Conservation (phyloP, 306 rosid genomes). For the Dalbergia cochinchinensis region DNA sequence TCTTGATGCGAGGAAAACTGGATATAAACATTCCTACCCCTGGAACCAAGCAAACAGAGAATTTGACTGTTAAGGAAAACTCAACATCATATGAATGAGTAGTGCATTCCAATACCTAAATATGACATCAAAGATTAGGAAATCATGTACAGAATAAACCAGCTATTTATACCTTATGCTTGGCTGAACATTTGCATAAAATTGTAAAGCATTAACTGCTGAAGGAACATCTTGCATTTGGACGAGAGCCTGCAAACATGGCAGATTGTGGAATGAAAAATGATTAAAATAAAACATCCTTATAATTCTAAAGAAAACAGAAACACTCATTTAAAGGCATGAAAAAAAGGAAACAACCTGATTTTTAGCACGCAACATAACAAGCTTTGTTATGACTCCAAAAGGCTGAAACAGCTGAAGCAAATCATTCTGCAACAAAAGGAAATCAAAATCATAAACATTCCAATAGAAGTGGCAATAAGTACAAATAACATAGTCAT, state of each 20-base stretch:
- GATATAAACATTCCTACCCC: slow-evolving; percentile 95
- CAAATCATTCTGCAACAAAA: slow-evolving; percentile 73
- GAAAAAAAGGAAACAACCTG: slow-evolving; percentile 71
- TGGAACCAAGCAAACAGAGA: slow-evolving; percentile 42
- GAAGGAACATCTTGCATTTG: slow-evolving; percentile 93
- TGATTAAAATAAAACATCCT: slow-evolving; percentile 18
- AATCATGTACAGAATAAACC: slow-evolving; percentile 13
- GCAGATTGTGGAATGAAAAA: slow-evolving; percentile 28
- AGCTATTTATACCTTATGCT: slow-evolving; percentile 68
- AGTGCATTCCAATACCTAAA: slow-evolving; percentile 2
- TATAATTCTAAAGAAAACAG: slow-evolving; percentile 23
- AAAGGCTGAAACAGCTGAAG: slow-evolving; percentile 92
- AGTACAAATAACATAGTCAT: background rate
- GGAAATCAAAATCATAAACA: slow-evolving; percentile 23
- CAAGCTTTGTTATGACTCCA: slow-evolving; percentile 94
- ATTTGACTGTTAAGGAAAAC: background rate
- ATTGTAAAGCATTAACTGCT: slow-evolving; percentile 84
- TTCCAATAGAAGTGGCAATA: slow-evolving; percentile 16
- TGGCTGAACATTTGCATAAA: slow-evolving; percentile 81
- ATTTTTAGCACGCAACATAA: slow-evolving; percentile 95
- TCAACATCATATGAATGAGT: slow-evolving; percentile 28
- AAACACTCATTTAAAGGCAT: background rate
- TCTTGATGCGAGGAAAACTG: slow-evolving; percentile 96
- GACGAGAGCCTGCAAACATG: slow-evolving; percentile 73
- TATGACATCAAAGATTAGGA: slow-evolving; percentile 4